These are phyloP conservation scores for Eimeria mitis DNA, from an alignment of 169 alveolate species.

Conservation along the genomic window DNA sequence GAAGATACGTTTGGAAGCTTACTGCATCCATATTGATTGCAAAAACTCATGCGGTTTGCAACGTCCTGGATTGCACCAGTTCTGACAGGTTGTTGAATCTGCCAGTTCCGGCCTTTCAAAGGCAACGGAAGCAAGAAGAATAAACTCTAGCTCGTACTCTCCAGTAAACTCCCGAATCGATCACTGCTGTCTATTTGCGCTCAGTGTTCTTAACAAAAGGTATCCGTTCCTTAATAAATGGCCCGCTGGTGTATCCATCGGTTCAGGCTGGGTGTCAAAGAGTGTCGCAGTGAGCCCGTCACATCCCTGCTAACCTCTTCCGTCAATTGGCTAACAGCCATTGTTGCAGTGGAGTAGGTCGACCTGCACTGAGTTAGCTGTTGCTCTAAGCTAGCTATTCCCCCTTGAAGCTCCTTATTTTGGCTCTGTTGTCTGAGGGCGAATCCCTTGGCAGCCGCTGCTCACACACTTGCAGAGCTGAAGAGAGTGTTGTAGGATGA, in stretches of 20 bases:
- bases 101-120: neutral
- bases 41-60: neutral
- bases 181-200: neutral
- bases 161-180: neutral
- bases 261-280: neutral
- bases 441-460: conserved; percentile 63
- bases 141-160: neutral
- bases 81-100: neutral
- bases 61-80: neutral
- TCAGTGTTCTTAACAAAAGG: neutral
- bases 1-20: neutral
- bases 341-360: conserved; percentile 30
- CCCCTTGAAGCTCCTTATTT: conserved; percentile 49
- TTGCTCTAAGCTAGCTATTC: conserved; percentile 48
- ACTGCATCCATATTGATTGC: neutral
- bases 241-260: neutral
- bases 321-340: conserved; percentile 75
- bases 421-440: conserved; percentile 49
- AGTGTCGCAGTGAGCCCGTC: neutral
- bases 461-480: conserved; percentile 12
- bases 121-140: neutral
- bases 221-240: neutral
- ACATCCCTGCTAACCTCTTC: conserved; percentile 82
- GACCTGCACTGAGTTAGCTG: conserved; percentile 64
- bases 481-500: neutral